A percentile compares a stretch with the other conserved stretches of the same genome.
These are phyloP conservation scores for Prunus mume DNA, from an alignment of 306 rosid species.

Conservation along the genomic window DNA sequence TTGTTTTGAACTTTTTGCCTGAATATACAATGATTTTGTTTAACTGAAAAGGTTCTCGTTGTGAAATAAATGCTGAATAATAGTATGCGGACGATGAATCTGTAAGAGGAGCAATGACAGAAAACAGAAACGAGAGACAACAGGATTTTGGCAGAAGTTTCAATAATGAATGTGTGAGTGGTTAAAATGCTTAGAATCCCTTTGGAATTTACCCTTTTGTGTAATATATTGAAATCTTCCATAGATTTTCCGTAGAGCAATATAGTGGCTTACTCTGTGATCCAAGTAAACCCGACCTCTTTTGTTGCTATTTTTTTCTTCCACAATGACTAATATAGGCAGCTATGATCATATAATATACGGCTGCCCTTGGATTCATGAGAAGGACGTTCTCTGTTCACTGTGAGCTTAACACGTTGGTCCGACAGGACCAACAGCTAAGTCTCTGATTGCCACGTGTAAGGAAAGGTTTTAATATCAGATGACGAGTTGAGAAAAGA, in stretches of 20 bases:
- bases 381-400: not conserved
- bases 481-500: not conserved
- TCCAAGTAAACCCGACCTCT: not conserved
- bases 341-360: too few relatives aligned
- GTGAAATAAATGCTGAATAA: not conserved
- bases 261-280: not conserved
- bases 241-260: not conserved
- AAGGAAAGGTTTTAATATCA: not conserved
- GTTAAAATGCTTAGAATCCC: not conserved
- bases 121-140: not conserved
- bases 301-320: not conserved
- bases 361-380: not conserved
- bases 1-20: conserved; percentile 10
- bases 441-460: too few relatives aligned
- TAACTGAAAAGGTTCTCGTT: not conserved
- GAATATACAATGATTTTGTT: conserved; percentile 9
- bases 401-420: not conserved
- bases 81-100: not conserved
- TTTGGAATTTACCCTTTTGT: not conserved
- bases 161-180: not conserved
- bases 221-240: not conserved
- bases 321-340: not conserved
- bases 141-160: not conserved
- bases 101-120: not conserved
- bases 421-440: not conserved